Base-by-base conservation (phyloP, 805 yeast genomes). In the Starmerella roubikii region DNA sequence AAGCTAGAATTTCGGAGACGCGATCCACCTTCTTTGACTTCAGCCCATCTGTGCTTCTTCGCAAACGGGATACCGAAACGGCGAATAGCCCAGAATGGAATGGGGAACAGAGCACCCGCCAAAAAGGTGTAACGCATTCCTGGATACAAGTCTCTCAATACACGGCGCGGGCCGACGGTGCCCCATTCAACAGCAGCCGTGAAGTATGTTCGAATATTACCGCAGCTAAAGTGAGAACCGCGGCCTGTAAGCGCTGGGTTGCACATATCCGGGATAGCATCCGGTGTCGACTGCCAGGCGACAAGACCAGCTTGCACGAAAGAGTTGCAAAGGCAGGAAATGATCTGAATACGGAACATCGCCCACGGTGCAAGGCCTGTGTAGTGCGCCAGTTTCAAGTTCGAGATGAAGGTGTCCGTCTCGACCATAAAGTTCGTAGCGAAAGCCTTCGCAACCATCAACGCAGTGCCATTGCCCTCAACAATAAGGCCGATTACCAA, bases 381-480 rank as follows among this genome's bases (percentile, higher is more conserved):
- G 51, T 74, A 74, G 54, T 74, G 80, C 0, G 69, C 75, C 58
- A 65, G 56, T 48, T 71, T 71, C 44, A 57, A 59, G 50, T 71
- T 72, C 53, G 69, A 68, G 35, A 73, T 68, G 54, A 68, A 74
- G 52, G 62, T 67, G 45, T 74, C 72, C 11, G 80, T 78, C 57
- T 75, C 79, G 30, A 69, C 67, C 51, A 72, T 76, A 42, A 74
- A 73, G 50, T 74, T 73, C 35, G 72, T 69, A 30, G 75, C 76
- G 38, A 62, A 65, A 1, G 70, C 66, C 43, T 72, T 71, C 40
- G 72, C 53, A 18, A 66, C 60, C 65, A 67, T 68, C 45, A 69
- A 54, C 3, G 76, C 76, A 33, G 61, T 52, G 21, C 72, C 74
- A 39, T 72, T 69, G 34, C 74, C 74, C 16, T 74, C 73, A 29